phyloP scores from a whole-genome alignment of 306 rosid species.

The Dryas alaskensis region DNA sequence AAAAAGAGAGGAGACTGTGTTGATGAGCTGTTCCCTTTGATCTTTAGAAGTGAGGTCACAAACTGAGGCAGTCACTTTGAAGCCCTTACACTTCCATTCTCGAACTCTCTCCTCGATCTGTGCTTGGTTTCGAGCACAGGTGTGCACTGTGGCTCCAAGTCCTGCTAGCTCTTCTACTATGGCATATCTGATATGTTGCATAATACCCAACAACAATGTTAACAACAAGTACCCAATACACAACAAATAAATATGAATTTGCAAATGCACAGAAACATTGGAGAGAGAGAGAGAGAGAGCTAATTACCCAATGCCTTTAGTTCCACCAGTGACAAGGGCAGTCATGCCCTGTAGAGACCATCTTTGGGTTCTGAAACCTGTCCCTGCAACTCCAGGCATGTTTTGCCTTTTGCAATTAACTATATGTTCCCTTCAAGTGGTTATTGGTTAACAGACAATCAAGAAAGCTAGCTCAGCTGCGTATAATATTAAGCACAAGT shows the following conservation, averaged over 20 bases:
- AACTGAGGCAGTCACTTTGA: conserved; percentile 39
- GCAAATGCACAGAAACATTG: no score
- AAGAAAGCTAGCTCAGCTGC: background rate
- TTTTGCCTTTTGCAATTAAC: conserved; percentile 10
- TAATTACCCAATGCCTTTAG: conserved; percentile 37
- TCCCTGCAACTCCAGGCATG: background rate
- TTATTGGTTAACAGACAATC: no score
- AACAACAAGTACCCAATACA: no score
- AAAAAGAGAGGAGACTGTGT: conserved; percentile 35
- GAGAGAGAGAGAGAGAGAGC: no score
- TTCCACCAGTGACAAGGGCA: conserved; percentile 55
- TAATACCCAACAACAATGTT: no score
- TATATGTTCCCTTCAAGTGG: no score
- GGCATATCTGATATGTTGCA: conserved; percentile 10
- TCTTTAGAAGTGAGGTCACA: conserved; percentile 33
- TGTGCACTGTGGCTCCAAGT: conserved; percentile 43
- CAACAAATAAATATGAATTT: no score
- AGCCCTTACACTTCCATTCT: conserved; percentile 45
- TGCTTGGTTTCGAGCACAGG: conserved; percentile 41
- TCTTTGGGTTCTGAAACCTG: conserved; percentile 26
- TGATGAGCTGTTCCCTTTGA: conserved; percentile 36
- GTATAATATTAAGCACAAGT: no score
- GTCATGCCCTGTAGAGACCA: conserved; percentile 58
- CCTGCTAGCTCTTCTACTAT: conserved; percentile 50
- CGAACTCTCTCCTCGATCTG: conserved; percentile 26